Conservation (phyloP, 805 yeast species). For the Torulaspora quercuum region DNA sequence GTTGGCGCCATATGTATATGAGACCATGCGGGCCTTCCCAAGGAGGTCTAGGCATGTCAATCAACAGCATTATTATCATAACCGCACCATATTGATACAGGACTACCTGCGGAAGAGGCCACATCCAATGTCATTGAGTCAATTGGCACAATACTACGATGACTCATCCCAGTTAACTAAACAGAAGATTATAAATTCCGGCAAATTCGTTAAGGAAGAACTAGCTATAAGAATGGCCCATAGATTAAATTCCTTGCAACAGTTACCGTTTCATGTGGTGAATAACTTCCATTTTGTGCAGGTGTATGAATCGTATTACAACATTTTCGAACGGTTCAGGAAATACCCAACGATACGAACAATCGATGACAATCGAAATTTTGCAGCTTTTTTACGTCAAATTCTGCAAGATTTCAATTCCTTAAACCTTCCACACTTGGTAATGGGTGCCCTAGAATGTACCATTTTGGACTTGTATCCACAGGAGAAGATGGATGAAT, state of each 20-base stretch:
- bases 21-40: conserved; percentile 40
- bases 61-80: conserved; percentile 80
- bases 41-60: conserved; percentile 46
- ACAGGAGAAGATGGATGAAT: conserved; percentile 59
- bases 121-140: conserved; percentile 86
- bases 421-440: conserved; percentile 76
- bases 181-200: conserved; percentile 75
- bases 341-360: conserved; percentile 64
- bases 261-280: conserved; percentile 76
- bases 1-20: conserved; percentile 37
- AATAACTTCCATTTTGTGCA: conserved; percentile 82
- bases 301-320: conserved; percentile 85
- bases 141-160: conserved; percentile 85
- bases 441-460: conserved; percentile 90
- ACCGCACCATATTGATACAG: conserved; percentile 27
- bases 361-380: conserved; percentile 69
- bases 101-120: conserved; percentile 51
- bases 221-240: conserved; percentile 80
- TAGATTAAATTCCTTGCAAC: conserved; percentile 74
- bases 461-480: conserved; percentile 58
- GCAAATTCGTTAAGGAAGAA: conserved; percentile 84
- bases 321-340: conserved; percentile 82
- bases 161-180: conserved; percentile 53
- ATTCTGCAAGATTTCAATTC: conserved; percentile 75
- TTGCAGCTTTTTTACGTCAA: conserved; percentile 59